Percentiles rank a stretch among this genome's conserved stretches.
These are phyloP conservation scores for Camillea tinctor DNA, from an alignment of 2,329 filamentous ascomycete species.

Conservation along the genomic window DNA sequence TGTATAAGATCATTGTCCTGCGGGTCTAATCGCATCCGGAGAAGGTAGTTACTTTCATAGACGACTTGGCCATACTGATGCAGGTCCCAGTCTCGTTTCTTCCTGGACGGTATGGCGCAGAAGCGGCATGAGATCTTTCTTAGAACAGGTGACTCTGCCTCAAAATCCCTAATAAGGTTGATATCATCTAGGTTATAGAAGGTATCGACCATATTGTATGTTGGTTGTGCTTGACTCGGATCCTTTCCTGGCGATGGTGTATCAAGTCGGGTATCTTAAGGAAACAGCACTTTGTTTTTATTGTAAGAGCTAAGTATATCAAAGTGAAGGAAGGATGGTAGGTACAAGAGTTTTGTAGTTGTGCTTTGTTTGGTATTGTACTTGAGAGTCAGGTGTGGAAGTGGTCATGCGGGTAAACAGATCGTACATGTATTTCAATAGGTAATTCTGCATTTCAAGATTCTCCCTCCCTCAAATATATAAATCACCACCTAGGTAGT, in stretches of 20 bases:
- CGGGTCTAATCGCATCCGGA: slow-evolving; percentile 12
- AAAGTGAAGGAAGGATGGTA: no score
- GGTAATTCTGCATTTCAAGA: no score
- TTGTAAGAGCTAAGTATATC: no score
- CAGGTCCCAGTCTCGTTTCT: slow-evolving; percentile 5
- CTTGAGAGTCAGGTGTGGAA: no score
- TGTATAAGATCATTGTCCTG: neutral
- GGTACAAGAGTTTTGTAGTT: no score
- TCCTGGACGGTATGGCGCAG: slow-evolving; percentile 5
- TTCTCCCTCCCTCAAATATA: no score
- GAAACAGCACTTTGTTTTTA: no score
- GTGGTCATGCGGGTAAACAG: no score
- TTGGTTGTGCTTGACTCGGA: neutral
- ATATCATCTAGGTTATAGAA: neutral
- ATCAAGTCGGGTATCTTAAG: no score
- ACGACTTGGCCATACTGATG: slow-evolving; percentile 14
- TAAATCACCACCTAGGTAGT: no score
- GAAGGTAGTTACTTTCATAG: slow-evolving; percentile 11
- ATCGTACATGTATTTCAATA: no score
- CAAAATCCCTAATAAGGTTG: neutral
- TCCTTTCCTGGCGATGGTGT: neutral
- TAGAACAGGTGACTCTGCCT: neutral
- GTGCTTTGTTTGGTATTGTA: no score
- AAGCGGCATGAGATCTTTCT: slow-evolving; percentile 1
- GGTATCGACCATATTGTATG: neutral